These are phyloP conservation scores for Boletus sp. DNA, from an alignment of 768 basidiomycete species.

Conservation along the genomic window DNA sequence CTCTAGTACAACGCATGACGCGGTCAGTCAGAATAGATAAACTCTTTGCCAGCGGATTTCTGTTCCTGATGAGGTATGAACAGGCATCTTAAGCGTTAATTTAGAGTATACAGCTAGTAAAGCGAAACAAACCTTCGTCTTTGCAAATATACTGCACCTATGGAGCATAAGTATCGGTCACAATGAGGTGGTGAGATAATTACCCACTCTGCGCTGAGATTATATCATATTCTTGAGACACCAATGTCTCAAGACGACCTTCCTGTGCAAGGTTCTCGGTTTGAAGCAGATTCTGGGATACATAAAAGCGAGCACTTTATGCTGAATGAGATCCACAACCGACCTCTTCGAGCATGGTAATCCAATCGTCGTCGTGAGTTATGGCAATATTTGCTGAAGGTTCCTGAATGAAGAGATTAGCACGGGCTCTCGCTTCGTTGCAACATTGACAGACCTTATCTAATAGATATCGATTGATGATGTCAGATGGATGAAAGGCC, in stretches of 20 bases:
- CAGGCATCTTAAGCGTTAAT: too few species aligned
- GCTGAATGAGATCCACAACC: not conserved
- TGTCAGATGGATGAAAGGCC: conserved; percentile 14
- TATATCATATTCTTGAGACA: not conserved
- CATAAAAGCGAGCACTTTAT: not conserved
- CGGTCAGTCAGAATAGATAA: not conserved
- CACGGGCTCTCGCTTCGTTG: not conserved
- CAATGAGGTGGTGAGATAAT: not conserved
- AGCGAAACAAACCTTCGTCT: too few species aligned
- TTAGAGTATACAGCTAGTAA: too few species aligned
- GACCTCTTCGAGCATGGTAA: conserved; percentile 6
- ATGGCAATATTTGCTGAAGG: not conserved
- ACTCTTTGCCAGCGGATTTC: too few species aligned
- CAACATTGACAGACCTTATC: not conserved
- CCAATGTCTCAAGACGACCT: not conserved
- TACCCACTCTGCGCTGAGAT: not conserved
- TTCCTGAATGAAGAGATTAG: not conserved
- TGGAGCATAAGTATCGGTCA: not conserved
- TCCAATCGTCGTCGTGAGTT: conserved; percentile 10
- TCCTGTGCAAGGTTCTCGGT: not conserved
- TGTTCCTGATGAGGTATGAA: too few species aligned
- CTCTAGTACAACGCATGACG: not conserved
- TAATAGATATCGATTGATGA: conserved; percentile 9
- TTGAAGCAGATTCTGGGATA: not conserved
- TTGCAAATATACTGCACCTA: too few species aligned